Conservation (phyloP, 352 stramenopile genomes). For the Pythium rhizo-oryzae region DNA sequence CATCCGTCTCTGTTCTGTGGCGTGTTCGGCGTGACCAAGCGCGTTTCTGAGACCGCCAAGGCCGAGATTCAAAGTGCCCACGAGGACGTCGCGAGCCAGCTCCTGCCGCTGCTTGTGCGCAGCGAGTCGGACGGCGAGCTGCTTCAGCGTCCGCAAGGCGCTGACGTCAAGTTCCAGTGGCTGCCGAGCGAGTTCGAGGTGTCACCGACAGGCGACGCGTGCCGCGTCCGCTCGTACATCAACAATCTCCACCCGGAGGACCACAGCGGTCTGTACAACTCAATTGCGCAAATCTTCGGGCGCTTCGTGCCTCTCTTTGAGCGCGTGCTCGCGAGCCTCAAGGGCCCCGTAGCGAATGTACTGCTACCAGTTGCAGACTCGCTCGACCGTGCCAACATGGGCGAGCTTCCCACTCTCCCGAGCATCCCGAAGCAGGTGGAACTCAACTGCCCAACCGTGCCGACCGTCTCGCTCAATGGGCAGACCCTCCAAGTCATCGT, state of each 20-base stretch:
- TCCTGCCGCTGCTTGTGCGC: too few species aligned
- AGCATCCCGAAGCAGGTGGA: conserved; percentile 26
- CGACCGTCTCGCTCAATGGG: conserved; percentile 10
- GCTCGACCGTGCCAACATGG: too few species aligned
- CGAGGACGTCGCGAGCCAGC: too few species aligned
- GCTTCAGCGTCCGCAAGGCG: too few species aligned
- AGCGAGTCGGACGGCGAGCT: too few species aligned
- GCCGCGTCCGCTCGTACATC: conserved; percentile 41
- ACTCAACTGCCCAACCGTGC: too few species aligned
- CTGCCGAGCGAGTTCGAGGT: conserved; percentile 32
- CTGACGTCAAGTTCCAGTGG: conserved; percentile 33
- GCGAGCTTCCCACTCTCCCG: conserved; percentile 12
- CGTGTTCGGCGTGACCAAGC: conserved; percentile 40
- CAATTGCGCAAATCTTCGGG: conserved; percentile 29
- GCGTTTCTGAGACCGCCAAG: too few species aligned
- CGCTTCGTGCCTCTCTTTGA: conserved; percentile 37
- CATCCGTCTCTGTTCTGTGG: conserved; percentile 69
- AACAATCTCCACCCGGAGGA: conserved; percentile 39
- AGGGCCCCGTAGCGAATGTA: too few species aligned
- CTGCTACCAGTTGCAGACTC: too few species aligned
- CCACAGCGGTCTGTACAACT: conserved; percentile 27
- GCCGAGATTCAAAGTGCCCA: too few species aligned
- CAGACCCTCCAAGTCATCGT: conserved; percentile 38
- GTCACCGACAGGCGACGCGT: conserved; percentile 13
- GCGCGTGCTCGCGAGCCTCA: conserved; percentile 15